Evolutionary conservation across 2,329 filamentous ascomycete genomes (phyloP).

Genomic region (Hortaea sp.): DNA sequence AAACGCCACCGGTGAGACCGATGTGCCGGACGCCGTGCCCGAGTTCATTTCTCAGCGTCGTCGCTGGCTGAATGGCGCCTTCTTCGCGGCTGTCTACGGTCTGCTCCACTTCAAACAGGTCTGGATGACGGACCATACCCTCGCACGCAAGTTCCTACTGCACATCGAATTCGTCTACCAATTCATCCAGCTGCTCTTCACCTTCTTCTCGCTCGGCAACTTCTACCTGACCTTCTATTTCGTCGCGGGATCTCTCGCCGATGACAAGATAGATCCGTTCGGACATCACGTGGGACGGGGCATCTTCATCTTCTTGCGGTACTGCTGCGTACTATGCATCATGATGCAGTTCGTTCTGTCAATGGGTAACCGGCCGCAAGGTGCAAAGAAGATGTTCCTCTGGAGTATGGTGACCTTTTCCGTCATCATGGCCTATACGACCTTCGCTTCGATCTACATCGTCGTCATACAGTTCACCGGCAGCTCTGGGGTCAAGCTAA

Average conservation of each 20-base stretch:
- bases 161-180: conserved; percentile 96
- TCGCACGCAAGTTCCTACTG: conserved; percentile 79
- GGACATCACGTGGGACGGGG: conserved; percentile 73
- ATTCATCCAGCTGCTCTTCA: conserved; percentile 84
- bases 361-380: conserved; percentile 91
- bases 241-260: conserved; percentile 79
- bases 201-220: conserved; percentile 93
- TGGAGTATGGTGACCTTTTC: conserved; percentile 80
- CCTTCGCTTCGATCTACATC: conserved; percentile 81
- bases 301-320: conserved; percentile 80
- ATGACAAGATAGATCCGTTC: conserved; percentile 76
- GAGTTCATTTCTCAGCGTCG: conserved; percentile 96
- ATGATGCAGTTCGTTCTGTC: conserved; percentile 92
- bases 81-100: conserved; percentile 97
- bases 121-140: conserved; percentile 83
- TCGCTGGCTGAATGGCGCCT: conserved; percentile 96
- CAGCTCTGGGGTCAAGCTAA: conserved; percentile 45
- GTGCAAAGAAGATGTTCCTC: conserved; percentile 83
- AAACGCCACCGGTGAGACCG: conserved; percentile 90
- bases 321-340: conserved; percentile 77
- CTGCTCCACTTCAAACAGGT: conserved; percentile 91
- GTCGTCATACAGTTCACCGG: conserved; percentile 65
- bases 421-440: conserved; percentile 92
- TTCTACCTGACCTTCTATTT: conserved; percentile 99
- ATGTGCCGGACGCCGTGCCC: conserved; percentile 87